These are phyloP conservation scores for Solanum acaule DNA, from an alignment of 257 asterid genomes.

Conservation along the genomic window DNA sequence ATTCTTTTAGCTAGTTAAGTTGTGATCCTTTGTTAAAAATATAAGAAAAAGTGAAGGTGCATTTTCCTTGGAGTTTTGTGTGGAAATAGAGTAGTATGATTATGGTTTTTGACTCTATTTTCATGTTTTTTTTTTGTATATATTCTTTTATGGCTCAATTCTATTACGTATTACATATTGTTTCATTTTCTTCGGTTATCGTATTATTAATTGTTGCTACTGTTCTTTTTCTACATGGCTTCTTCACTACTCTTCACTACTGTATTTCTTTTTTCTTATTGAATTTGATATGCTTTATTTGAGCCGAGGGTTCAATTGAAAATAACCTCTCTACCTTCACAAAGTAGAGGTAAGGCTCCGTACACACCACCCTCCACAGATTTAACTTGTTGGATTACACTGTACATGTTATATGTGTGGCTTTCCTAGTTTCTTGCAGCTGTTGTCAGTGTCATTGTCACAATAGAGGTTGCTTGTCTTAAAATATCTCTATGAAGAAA, in stretches of 20 bases:
- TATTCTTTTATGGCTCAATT: background rate
- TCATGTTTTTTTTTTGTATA: background rate
- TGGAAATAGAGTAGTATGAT: background rate
- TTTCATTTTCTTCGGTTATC: background rate
- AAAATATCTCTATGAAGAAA: background rate
- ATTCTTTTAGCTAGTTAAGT: background rate
- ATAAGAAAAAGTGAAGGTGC: background rate
- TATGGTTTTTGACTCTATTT: background rate
- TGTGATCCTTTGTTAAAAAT: constrained; percentile 1
- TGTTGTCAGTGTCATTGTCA: background rate
- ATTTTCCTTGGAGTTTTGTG: background rate
- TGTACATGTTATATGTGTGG: background rate
- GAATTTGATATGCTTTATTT: background rate
- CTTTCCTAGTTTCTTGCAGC: background rate
- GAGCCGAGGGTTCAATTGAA: rapidly evolving
- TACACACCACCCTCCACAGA: background rate
- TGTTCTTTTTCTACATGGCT: background rate
- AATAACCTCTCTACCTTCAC: background rate
- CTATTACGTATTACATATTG: background rate
- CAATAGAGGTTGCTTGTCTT: background rate
- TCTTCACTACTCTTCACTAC: too few species aligned
- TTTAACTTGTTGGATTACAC: background rate
- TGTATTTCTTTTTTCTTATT: too few species aligned
- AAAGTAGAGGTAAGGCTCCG: background rate
- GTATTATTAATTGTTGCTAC: background rate